Conservation (phyloP, 2,329 filamentous ascomycete genomes). For the Cyphellophora attinorum region DNA sequence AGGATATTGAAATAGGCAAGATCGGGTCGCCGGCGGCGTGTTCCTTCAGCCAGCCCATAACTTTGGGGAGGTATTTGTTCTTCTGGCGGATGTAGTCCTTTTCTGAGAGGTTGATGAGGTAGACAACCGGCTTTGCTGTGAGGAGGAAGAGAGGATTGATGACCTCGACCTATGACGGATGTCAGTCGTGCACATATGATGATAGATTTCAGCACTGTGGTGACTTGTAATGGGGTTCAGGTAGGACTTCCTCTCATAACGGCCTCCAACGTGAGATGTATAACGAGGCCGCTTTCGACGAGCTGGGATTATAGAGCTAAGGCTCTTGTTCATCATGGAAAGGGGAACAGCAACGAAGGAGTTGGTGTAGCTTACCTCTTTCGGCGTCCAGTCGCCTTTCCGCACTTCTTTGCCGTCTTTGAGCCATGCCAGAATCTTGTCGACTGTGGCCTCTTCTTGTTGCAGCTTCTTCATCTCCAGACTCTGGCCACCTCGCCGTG, state of each 20-base stretch:
- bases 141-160: slow-evolving; percentile 96
- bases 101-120: slow-evolving; percentile 93
- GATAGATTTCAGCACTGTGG: slow-evolving; percentile 10
- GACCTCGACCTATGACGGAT: slow-evolving; percentile 65
- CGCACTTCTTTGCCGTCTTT: slow-evolving; percentile 88
- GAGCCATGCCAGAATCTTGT: slow-evolving; percentile 75
- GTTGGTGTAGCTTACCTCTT: slow-evolving; percentile 66
- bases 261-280: slow-evolving; percentile 64
- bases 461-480: slow-evolving; percentile 96
- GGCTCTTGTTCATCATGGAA: slow-evolving; percentile 95
- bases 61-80: slow-evolving; percentile 95
- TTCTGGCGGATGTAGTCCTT: slow-evolving; percentile 97
- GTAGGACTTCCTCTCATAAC: slow-evolving; percentile 75
- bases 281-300: no score
- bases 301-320: slow-evolving; percentile 98
- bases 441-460: slow-evolving; percentile 86
- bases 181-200: slow-evolving; percentile 9
- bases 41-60: slow-evolving; percentile 91
- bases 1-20: slow-evolving; percentile 83
- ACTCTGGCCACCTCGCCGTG: slow-evolving; percentile 83
- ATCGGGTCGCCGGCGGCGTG: slow-evolving; percentile 80
- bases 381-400: slow-evolving; percentile 78
- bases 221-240: slow-evolving; percentile 43
- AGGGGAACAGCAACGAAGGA: slow-evolving; percentile 16
- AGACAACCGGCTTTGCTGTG: slow-evolving; percentile 93